Conservation (phyloP, 164 flowering plant species). For the Liquidambar formosana region DNA sequence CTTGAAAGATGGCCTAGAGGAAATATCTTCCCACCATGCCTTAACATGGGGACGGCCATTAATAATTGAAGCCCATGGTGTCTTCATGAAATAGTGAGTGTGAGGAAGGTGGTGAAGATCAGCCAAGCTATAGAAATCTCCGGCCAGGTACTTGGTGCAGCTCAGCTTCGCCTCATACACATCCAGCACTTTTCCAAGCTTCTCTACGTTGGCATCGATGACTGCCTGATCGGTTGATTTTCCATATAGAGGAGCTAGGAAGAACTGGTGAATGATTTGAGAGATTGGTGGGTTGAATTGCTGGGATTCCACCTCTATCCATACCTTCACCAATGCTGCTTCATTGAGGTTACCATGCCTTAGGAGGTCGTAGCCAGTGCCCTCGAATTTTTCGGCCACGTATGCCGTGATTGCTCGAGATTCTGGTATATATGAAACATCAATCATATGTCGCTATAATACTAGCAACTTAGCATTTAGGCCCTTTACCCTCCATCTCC, state of each 20-base stretch:
- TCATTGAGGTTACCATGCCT: constrained; percentile 32
- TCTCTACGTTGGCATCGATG: constrained; percentile 36
- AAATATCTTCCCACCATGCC: constrained; percentile 67
- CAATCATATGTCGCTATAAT: no score
- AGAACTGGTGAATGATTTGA: constrained; percentile 38
- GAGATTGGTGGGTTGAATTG: constrained; percentile 44
- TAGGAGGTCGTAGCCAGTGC: constrained; percentile 40
- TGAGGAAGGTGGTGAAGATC: constrained; percentile 53
- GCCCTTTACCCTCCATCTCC: no score
- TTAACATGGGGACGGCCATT: constrained; percentile 50
- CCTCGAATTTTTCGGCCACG: constrained; percentile 47
- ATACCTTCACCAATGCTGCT: constrained; percentile 43
- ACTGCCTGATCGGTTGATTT: constrained; percentile 31
- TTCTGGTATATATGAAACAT: constrained; percentile 28
- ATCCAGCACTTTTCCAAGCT: constrained; percentile 58
- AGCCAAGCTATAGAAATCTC: constrained; percentile 53
- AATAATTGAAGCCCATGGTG: constrained; percentile 37
- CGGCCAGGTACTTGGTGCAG: constrained; percentile 55
- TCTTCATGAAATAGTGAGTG: constrained; percentile 53
- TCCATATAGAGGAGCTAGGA: constrained; percentile 38
- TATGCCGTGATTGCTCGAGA: constrained; percentile 57
- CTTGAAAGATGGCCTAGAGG: constrained; percentile 44
- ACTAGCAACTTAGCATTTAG: background rate
- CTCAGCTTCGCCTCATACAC: constrained; percentile 55
- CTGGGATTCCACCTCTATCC: constrained; percentile 70